phyloP scores from a whole-genome alignment of 805 yeast species.

The Kodamaea leandrae region DNA sequence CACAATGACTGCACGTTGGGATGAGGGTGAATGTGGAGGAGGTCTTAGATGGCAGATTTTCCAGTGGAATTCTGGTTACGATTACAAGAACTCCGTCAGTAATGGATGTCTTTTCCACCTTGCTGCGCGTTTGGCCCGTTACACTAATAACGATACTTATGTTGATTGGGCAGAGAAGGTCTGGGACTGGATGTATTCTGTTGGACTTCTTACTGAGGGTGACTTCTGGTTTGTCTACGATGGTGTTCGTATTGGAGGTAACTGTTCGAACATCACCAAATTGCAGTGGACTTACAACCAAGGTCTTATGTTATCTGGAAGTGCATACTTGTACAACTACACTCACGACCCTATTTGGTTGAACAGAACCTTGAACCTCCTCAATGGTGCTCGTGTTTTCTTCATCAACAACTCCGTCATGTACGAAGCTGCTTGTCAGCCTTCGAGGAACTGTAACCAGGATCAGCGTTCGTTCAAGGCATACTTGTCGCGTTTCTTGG shows the following conservation, averaged over 20 bases:
- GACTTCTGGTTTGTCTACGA: conserved; percentile 60
- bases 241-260: conserved; percentile 59
- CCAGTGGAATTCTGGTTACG: conserved; percentile 47
- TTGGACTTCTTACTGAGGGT: conserved; percentile 37
- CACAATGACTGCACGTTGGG: conserved; percentile 48
- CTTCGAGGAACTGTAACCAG: conserved; percentile 59
- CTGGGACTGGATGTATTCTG: conserved; percentile 43
- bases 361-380: conserved; percentile 52
- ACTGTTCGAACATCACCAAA: conserved; percentile 59
- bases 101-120: conserved; percentile 45
- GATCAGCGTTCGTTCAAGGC: conserved; percentile 96
- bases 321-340: conserved; percentile 74
- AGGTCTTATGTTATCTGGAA: conserved; percentile 74
- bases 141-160: conserved; percentile 38
- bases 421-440: conserved; percentile 86
- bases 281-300: conserved; percentile 86
- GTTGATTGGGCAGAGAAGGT: conserved; percentile 42
- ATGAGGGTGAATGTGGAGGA: conserved; percentile 34
- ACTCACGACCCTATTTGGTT: conserved; percentile 70
- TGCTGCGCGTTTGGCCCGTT: conserved; percentile 45
- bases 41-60: conserved; percentile 50
- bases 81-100: conserved; percentile 44
- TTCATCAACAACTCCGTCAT: conserved; percentile 48
- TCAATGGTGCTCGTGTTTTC: conserved; percentile 55
- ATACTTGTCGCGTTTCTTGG: conserved; percentile 70